phyloP scores from a whole-genome alignment of 768 basidiomycete species.

The Leccinum fibrillosum region DNA sequence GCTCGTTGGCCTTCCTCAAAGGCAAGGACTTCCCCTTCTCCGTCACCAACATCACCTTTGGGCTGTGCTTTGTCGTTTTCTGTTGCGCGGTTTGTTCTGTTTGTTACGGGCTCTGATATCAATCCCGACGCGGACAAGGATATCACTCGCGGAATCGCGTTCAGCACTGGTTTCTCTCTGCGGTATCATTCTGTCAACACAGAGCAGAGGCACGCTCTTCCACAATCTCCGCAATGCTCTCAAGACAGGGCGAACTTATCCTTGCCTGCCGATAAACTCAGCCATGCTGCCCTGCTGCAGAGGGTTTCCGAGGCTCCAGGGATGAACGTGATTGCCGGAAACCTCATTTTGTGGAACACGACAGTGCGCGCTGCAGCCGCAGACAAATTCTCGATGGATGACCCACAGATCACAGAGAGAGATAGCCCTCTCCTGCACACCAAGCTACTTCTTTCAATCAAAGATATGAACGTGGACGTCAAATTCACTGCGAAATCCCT shows the following conservation, averaged over 20 bases:
- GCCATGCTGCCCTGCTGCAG: slow-evolving; percentile 44
- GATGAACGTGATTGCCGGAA: slow-evolving; percentile 41
- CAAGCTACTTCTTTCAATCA: slow-evolving; percentile 44
- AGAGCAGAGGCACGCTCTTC: slow-evolving; percentile 17
- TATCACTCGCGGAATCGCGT: slow-evolving; percentile 65
- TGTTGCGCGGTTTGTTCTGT: slow-evolving; percentile 58
- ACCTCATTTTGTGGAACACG: slow-evolving; percentile 45
- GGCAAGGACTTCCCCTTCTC: slow-evolving; percentile 13
- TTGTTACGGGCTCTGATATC: slow-evolving; percentile 77
- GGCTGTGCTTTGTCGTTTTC: slow-evolving; percentile 58
- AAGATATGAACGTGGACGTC: slow-evolving; percentile 30
- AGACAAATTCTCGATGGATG: slow-evolving; percentile 64
- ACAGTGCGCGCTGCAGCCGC: slow-evolving; percentile 61
- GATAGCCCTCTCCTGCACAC: slow-evolving; percentile 43
- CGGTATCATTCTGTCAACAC: slow-evolving; percentile 50
- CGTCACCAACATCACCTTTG: slow-evolving; percentile 44
- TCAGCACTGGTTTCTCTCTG: slow-evolving; percentile 50
- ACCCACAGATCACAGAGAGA: slow-evolving; percentile 54
- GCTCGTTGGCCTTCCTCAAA: slow-evolving; percentile 13
- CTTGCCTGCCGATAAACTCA: slow-evolving; percentile 49
- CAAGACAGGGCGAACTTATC: slow-evolving; percentile 52
- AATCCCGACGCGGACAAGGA: slow-evolving; percentile 67
- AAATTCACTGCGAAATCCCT: slow-evolving; percentile 14
- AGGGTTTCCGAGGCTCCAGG: slow-evolving; percentile 32
- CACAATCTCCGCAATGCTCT: slow-evolving; percentile 30